Base-by-base conservation (phyloP, 257 asterid genomes). In the Penstemon barbatus region DNA sequence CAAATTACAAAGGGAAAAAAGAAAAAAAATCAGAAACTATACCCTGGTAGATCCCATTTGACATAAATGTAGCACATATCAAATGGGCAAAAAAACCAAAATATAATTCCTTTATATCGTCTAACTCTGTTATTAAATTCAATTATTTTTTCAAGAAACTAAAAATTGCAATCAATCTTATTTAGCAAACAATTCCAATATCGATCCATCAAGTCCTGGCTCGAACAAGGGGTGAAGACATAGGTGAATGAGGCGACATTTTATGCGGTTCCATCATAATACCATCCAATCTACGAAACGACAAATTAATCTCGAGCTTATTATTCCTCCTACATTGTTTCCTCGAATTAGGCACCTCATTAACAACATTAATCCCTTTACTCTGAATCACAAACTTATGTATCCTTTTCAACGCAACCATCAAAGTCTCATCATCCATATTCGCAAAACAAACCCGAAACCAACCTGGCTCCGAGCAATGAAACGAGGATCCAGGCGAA, bases 181-280 rank as follows among this genome's bases (percentile, higher is more conserved):
- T 71, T 72, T 19, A 43, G 0, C 8, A 36, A 6, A 56, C 33
- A 25, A 25, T 25, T 25, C 33, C 33, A 25, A 25, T 25, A 25
- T 25, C 33, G 33, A 25, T 25, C 33, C 48, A 36, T 75, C 77
- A 86, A 52, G 80, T 82, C 81, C 73, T 81, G 6, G 90, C 94
- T 5, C 88, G 87, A 66, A 89, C 96, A 0, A 92, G 88, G 36
- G 98, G 98, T 36, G 98, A 92, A 25, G 86, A 46, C 86, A 91
- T 82, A 3, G 91, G 95, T n/a, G 97, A 90, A 43, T 87, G 96
- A 61, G 93, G 91, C 7, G 96, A 85, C 81, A 79, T 74, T 67
- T 57, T 77, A 52, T 62, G 74, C 0, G 82, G 63, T 7, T 55
- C 41, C 87, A 68, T 79, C 61, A 77, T 78, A 10, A 79, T 70